Percentiles rank a stretch among this genome's conserved stretches.
Conservation (phyloP, 768 basidiomycete species). For the Hemileccinum impolitum region DNA sequence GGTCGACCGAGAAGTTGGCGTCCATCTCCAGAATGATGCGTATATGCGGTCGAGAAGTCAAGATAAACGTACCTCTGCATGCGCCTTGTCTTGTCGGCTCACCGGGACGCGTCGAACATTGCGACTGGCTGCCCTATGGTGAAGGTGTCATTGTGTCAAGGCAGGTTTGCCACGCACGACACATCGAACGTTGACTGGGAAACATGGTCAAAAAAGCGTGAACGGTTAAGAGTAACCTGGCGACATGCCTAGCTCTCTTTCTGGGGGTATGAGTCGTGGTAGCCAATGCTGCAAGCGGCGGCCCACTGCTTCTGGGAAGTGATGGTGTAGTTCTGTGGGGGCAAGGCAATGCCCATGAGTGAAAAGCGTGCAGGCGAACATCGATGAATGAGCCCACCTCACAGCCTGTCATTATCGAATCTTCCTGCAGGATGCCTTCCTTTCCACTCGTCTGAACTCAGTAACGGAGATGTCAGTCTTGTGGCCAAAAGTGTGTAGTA, state of each 20-base stretch:
- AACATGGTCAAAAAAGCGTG: not conserved
- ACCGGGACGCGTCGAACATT: conserved; percentile 87
- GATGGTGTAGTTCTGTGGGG: no score
- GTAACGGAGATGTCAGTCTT: no score
- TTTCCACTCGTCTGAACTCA: no score
- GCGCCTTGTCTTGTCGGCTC: conserved; percentile 81
- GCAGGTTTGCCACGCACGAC: conserved; percentile 92
- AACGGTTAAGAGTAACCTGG: accelerated
- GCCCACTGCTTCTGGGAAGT: no score
- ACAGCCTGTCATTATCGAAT: no score
- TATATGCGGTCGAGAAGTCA: conserved; percentile 13
- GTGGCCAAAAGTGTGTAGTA: no score
- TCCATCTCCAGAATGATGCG: conserved; percentile 58
- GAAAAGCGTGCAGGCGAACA: no score
- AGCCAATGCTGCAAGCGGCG: no score
- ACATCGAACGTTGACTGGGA: conserved; percentile 62
- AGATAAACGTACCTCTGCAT: conserved; percentile 60
- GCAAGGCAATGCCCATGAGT: no score
- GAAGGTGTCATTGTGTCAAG: conserved; percentile 86
- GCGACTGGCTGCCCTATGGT: conserved; percentile 92
- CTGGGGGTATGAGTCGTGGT: no score
- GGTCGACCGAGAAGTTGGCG: conserved; percentile 42
- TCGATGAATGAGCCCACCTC: no score
- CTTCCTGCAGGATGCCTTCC: no score
- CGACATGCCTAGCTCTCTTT: conserved; percentile 63